Base-by-base conservation (phyloP, 2,329 filamentous ascomycete genomes). In the Pseudocercospora musae region DNA sequence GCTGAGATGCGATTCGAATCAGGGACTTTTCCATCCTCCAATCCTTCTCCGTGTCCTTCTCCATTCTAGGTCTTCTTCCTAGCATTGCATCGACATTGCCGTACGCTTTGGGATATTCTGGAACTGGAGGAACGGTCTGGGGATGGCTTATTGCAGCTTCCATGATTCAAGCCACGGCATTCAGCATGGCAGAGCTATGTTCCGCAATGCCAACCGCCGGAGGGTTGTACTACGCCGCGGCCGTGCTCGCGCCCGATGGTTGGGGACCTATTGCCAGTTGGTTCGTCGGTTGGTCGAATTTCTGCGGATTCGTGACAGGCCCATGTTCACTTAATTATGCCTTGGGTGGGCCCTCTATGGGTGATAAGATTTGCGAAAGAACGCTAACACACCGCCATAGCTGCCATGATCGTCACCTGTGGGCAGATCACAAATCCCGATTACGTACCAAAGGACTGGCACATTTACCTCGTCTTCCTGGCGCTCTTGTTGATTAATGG, bases 161-260 rank as follows among this genome's bases (percentile, higher is more conserved):
- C 18, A 64, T 71, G 50, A 76, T 76, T 23, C 74, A 76, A 49
- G 61, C 70, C 11, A 73, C 72, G 13, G 74, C 71, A 13, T 69
- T 74, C 56, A 71, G 70, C 40, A 76, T 76, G 74, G 74, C 74
- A 4, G 74, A 76, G 60, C 64, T 77, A 13, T 75, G 73, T 49
- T 73, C 70, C 25, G 67, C 68, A 27, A 75, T 76, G 74, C 73
- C 72, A 8, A 72, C 69, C 2, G 86, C 85, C 1, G 65, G 65
- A 11, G 75, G 74, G 9, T 68, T 76, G 3, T 76, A 77, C 62
- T 76, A 70, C 48, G 68, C 69, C 3, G 53, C 63, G 23, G 73
- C 73, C 10, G 73, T 76, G 7, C 66, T 77, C 6, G 75, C 75
- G 20, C 75, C 75, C 15, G 69, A 73, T 25, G 75, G 72, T 9